These are phyloP conservation scores for Lophium mytilinum DNA, from an alignment of 495 filamentous ascomycete species.

Conservation along the genomic window DNA sequence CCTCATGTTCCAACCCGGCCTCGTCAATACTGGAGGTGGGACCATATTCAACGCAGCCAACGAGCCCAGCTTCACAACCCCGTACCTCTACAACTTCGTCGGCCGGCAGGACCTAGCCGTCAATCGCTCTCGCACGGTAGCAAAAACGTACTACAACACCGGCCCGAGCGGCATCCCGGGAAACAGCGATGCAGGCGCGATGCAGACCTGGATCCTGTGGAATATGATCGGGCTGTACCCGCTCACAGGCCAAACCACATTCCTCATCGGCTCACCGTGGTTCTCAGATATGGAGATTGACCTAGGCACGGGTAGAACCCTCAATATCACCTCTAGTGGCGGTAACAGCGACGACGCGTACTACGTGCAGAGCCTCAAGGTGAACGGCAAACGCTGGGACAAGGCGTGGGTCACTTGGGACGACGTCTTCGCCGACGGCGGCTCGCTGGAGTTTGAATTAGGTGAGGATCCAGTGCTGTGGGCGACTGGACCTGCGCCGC, in stretches of 20 bases:
- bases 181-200: slow-evolving; percentile 62
- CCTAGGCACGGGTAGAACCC: slow-evolving; percentile 44
- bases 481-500: slow-evolving; percentile 53
- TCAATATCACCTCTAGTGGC: slow-evolving; percentile 48
- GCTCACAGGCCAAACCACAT: slow-evolving; percentile 55
- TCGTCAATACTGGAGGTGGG: slow-evolving; percentile 40
- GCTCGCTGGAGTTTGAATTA: slow-evolving; percentile 54
- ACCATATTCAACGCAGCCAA: slow-evolving; percentile 64
- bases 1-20: slow-evolving; percentile 49
- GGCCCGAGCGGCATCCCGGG: slow-evolving; percentile 48
- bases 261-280: slow-evolving; percentile 57
- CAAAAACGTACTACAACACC: slow-evolving; percentile 45
- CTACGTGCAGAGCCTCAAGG: slow-evolving; percentile 25
- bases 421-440: slow-evolving; percentile 56
- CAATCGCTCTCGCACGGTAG: slow-evolving; percentile 45
- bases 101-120: slow-evolving; percentile 53
- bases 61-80: slow-evolving; percentile 60
- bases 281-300: slow-evolving; percentile 51
- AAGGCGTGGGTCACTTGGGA: slow-evolving; percentile 56
- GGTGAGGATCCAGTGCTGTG: slow-evolving; percentile 45
- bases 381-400: slow-evolving; percentile 36
- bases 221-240: slow-evolving; percentile 65
- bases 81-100: slow-evolving; percentile 65
- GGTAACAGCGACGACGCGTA: slow-evolving; percentile 27
- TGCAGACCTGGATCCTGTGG: slow-evolving; percentile 64